Conservation (phyloP, 352 stramenopile species). For the Hyaloperonospora arabidopsidis region DNA sequence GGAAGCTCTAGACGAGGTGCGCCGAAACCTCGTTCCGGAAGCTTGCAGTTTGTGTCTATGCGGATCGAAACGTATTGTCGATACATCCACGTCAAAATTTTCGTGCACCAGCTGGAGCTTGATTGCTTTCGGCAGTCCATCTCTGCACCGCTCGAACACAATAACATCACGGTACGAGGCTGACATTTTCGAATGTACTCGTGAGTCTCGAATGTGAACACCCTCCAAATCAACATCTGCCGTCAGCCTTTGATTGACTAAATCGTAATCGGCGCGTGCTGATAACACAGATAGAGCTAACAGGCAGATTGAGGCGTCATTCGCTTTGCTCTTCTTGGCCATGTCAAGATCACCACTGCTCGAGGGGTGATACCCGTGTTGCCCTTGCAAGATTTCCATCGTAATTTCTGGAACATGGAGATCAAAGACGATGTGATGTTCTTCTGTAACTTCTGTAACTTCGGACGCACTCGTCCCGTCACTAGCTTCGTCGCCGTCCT, state of each 20-base stretch:
- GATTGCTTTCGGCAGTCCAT: conserved; percentile 47
- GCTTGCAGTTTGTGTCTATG: conserved; percentile 19
- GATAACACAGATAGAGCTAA: conserved; percentile 45
- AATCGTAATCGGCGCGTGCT: conserved; percentile 43
- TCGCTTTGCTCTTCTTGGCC: conserved; percentile 52
- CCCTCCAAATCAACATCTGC: conserved; percentile 46
- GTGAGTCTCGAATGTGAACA: conserved; percentile 64
- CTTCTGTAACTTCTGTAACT: conserved; percentile 30
- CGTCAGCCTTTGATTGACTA: conserved; percentile 38
- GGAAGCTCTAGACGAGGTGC: conserved; percentile 35
- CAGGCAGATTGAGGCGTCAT: conserved; percentile 66
- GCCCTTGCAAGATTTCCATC: conserved; percentile 69
- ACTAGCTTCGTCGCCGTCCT: conserved; percentile 30
- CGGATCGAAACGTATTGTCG: conserved; percentile 36
- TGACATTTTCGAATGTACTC: conserved; percentile 46
- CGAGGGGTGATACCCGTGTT: conserved; percentile 73
- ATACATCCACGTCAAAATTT: conserved; percentile 35
- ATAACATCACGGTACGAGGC: conserved; percentile 63
- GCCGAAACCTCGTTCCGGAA: conserved; percentile 30
- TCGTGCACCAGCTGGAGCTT: conserved; percentile 50
- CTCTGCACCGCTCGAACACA: conserved; percentile 46
- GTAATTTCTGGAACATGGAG: conserved; percentile 62
- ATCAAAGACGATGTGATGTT: conserved; percentile 52
- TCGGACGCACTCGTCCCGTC: conserved; percentile 29
- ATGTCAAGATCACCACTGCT: conserved; percentile 69